Evolutionary conservation across 2,329 filamentous ascomycete species (phyloP).

Genomic region (Colletotrichum tamarilloi): DNA sequence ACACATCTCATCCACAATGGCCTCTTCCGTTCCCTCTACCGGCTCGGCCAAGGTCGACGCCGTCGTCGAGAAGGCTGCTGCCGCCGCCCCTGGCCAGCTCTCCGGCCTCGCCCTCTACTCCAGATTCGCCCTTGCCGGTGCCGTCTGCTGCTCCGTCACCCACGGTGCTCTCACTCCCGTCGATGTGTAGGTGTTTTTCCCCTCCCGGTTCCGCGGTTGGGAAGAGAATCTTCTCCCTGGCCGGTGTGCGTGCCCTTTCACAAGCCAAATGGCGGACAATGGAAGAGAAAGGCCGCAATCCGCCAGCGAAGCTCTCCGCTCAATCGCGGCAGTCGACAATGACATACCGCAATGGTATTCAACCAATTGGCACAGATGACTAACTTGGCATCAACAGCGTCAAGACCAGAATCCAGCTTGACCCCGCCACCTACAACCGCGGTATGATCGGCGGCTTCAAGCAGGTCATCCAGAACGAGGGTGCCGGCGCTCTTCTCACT

Average conservation of each 20-base stretch:
- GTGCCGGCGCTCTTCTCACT: conserved; percentile 86
- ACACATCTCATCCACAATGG: conserved; percentile 52
- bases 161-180: conserved; percentile 97
- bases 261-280: background rate
- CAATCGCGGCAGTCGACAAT: background rate
- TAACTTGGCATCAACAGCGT: conserved; percentile 66
- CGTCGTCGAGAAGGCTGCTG: conserved; percentile 54
- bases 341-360: no score
- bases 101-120: conserved; percentile 81
- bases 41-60: conserved; percentile 58
- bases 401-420: conserved; percentile 96
- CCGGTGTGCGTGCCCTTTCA: background rate
- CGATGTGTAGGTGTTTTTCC: conserved; percentile 86
- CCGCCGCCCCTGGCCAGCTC: conserved; percentile 54
- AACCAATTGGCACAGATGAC: background rate
- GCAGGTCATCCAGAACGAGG: conserved; percentile 86
- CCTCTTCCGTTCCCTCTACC: conserved; percentile 49
- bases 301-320: conserved; percentile 6
- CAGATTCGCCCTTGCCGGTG: conserved; percentile 96
- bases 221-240: background rate
- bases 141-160: conserved; percentile 97
- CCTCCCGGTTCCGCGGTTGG: background rate
- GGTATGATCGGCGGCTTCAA: conserved; percentile 88
- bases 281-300: background rate
- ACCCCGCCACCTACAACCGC: conserved; percentile 88